phyloP scores from a whole-genome alignment of 2,329 filamentous ascomycete species.

The Pseudocercospora pini-densiflorae region DNA sequence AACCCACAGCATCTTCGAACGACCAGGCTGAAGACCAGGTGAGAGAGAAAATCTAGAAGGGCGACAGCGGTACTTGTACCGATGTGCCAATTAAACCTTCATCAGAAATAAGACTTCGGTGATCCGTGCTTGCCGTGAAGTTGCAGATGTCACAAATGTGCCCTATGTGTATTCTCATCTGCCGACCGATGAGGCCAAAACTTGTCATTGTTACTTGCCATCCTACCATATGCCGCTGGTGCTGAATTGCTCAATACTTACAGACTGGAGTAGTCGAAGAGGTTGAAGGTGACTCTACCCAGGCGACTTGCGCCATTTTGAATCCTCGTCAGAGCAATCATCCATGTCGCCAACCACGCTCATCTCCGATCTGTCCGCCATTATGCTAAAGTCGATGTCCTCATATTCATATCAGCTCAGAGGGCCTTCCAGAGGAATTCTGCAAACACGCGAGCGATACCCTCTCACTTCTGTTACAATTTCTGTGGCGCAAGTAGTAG shows the following conservation, averaged over 20 bases:
- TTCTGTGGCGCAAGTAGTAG: too few species aligned
- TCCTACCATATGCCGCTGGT: not conserved
- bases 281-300: not conserved
- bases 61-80: not conserved
- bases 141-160: not conserved
- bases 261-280: not conserved
- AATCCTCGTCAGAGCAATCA: not conserved
- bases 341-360: not conserved
- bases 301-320: not conserved
- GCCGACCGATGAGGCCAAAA: not conserved
- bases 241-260: not conserved
- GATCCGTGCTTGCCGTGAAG: constrained; percentile 1
- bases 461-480: not conserved
- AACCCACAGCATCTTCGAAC: not conserved
- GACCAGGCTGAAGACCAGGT: not conserved
- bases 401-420: too few species aligned
- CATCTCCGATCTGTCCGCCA: constrained; percentile 2
- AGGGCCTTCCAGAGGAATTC: not conserved
- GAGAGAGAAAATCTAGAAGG: not conserved
- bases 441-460: not conserved
- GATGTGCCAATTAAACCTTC: constrained; percentile 1
- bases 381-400: not conserved
- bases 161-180: not conserved
- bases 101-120: not conserved
- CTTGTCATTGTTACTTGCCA: not conserved